Conservation (phyloP, 345 rosid species). For the Murraya koenigii region DNA sequence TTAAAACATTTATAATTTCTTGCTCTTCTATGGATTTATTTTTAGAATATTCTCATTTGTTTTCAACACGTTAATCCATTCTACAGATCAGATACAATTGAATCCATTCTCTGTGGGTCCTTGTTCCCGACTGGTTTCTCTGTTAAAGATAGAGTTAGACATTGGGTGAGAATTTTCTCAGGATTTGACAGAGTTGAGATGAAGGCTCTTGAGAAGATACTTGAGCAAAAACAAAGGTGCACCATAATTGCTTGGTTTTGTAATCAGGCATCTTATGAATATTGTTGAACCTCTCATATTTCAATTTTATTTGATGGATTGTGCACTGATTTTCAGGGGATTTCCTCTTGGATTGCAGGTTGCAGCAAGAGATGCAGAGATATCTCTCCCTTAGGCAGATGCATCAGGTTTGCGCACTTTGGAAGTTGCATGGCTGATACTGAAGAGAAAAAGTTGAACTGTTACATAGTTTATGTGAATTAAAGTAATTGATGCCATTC, state of each 20-base stretch:
- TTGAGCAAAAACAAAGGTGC: constrained; percentile 97
- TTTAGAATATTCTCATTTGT: background rate
- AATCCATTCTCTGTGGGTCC: constrained; percentile 60
- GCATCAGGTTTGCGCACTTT: constrained; percentile 62
- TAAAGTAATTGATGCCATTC: constrained; percentile 21
- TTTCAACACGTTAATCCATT: constrained; percentile 24
- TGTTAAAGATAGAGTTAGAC: constrained; percentile 58
- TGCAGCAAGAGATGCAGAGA: constrained; percentile 95
- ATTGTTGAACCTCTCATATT: constrained; percentile 15
- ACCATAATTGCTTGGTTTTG: constrained; percentile 22
- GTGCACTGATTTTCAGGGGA: constrained; percentile 33
- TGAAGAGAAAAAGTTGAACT: constrained; percentile 3
- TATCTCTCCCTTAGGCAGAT: constrained; percentile 75
- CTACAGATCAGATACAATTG: constrained; percentile 92
- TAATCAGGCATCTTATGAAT: constrained; percentile 16
- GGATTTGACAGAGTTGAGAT: constrained; percentile 81
- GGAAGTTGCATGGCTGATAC: constrained; percentile 13
- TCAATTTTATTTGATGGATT: constrained; percentile 30
- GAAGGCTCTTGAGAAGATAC: constrained; percentile 82
- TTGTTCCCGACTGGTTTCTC: constrained; percentile 67
- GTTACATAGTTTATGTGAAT: constrained; percentile 1
- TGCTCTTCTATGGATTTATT: background rate
- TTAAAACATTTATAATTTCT: background rate
- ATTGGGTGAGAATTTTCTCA: constrained; percentile 78
- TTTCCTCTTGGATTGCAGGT: constrained; percentile 65